Percentiles rank a stretch among this genome's conserved stretches.
These are phyloP conservation scores for Hymenoscyphus linearis DNA, from an alignment of 2,329 filamentous ascomycete genomes.

Conservation along the genomic window DNA sequence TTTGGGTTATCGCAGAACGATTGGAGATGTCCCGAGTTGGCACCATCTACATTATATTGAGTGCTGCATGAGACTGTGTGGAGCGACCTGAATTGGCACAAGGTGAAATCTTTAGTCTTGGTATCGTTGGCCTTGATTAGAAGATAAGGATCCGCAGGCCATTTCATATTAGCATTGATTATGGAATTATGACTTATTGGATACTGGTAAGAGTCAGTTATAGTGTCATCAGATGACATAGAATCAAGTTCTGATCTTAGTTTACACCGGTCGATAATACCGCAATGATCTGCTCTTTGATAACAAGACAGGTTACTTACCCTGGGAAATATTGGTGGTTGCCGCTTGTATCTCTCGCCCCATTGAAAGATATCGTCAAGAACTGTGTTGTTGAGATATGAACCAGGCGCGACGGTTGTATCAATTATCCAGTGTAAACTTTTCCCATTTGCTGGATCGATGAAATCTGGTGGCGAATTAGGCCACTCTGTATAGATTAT, in stretches of 20 bases:
- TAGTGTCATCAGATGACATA: background rate
- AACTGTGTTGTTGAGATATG: conserved; percentile 49
- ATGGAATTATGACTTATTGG: conserved; percentile 64
- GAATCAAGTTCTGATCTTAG: too few relatives aligned
- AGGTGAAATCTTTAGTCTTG: conserved; percentile 49
- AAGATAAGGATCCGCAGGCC: too few relatives aligned
- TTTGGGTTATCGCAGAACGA: conserved; percentile 54
- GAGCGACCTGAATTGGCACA: conserved; percentile 64
- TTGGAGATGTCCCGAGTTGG: conserved; percentile 52
- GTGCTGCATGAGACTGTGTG: conserved; percentile 64
- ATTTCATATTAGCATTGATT: too few relatives aligned
- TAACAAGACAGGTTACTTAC: conserved; percentile 31
- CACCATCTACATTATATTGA: conserved; percentile 49
- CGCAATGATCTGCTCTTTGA: background rate
- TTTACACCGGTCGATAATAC: too few relatives aligned
- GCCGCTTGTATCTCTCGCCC: conserved; percentile 46
- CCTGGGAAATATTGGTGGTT: conserved; percentile 47
- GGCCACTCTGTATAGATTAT: conserved; percentile 62
- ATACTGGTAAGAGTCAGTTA: conserved; percentile 32
- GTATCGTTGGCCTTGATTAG: conserved; percentile 46
- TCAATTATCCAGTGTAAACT: background rate
- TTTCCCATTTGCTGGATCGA: conserved; percentile 32
- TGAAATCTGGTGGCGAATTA: conserved; percentile 24
- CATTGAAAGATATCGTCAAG: conserved; percentile 70
- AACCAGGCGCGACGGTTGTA: too few relatives aligned